Evolutionary conservation across 2,329 filamentous ascomycete species (phyloP), one percentile per base, ranked within the genome.

Genomic region (Penicillium sp.): DNA sequence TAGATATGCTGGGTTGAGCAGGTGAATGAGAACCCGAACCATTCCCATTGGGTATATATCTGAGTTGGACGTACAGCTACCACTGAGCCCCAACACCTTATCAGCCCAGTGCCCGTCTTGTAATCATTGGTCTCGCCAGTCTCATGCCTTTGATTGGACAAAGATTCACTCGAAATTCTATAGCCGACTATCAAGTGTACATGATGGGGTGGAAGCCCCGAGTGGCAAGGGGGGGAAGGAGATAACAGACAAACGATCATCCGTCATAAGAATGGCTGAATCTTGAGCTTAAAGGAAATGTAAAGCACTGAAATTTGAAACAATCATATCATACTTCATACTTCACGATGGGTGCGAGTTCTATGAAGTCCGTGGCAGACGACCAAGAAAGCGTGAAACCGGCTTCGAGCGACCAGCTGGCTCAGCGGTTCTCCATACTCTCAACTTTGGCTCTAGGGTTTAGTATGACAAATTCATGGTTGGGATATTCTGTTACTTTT

Each of bases 401-500:
- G 3, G 33, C 33, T 18, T n/a, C 15, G 33, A 37, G 6, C 33
- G 15, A 37, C n/a, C 15, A 50, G 35, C 52, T 54, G 6, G 45
- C 29, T 37, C 37, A 25, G 15, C 52, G 45, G 44, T 56, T 56
- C 22, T 56, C 54, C 3, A 41, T 58, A 23, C 48, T 67, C 8
- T 68, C 68, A 0, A 59, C 61, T 5, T 29, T 69, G 12, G 59
- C 65, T 5, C 54, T 70, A 7, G 67, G 60, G 9, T 69, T 68
- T 37, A 61, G 53, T 23, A 66, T 70, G 29, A 70, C 67, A 2
- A 73, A 71, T 52, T 67, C 68, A 12, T 73, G 70, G 69, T 45
- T 69, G 9, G 69, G 63, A 4, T 70, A 67, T 43, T 55, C 61
- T 7, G 62, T 61, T 3, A 61, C 51, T 8, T 59, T 69, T 23